phyloP scores from a whole-genome alignment of 2,329 filamentous ascomycete species.

The Colletotrichum sp. region DNA sequence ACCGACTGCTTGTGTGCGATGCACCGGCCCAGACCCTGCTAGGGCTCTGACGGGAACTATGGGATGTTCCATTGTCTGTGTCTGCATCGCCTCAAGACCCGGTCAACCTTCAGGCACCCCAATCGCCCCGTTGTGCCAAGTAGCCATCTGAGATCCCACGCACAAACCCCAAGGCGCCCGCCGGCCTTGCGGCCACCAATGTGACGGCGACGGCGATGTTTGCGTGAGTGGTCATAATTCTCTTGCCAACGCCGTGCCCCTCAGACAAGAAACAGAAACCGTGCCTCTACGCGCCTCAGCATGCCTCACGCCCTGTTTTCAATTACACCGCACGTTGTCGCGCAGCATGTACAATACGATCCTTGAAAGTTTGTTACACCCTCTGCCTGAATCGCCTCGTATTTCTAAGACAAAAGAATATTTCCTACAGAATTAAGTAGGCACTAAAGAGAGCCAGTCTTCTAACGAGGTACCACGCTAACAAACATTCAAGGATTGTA shows the following conservation, averaged over 20 bases:
- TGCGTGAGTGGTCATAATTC: not conserved
- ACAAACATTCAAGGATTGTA: too few relatives aligned
- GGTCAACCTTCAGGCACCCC: not conserved
- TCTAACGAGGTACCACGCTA: too few relatives aligned
- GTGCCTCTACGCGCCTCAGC: not conserved
- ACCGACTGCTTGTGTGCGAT: not conserved
- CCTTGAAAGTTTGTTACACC: too few relatives aligned
- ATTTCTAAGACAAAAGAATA: too few relatives aligned
- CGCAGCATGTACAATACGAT: not conserved
- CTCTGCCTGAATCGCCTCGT: too few relatives aligned
- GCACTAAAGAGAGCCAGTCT: too few relatives aligned
- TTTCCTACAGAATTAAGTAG: too few relatives aligned
- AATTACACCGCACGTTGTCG: not conserved
- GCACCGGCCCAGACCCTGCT: not conserved
- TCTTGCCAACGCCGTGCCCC: not conserved
- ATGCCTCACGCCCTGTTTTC: not conserved
- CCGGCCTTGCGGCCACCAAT: not conserved
- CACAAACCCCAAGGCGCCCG: not conserved
- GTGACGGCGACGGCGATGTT: not conserved
- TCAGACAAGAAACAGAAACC: not conserved
- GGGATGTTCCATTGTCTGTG: not conserved
- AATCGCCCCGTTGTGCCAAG: not conserved
- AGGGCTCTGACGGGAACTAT: not conserved
- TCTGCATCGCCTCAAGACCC: not conserved
- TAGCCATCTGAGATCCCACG: not conserved